A percentile compares a stretch with the other conserved stretches of the same genome.
Conservation (phyloP, 306 rosid genomes). For the Alnus glutinosa region DNA sequence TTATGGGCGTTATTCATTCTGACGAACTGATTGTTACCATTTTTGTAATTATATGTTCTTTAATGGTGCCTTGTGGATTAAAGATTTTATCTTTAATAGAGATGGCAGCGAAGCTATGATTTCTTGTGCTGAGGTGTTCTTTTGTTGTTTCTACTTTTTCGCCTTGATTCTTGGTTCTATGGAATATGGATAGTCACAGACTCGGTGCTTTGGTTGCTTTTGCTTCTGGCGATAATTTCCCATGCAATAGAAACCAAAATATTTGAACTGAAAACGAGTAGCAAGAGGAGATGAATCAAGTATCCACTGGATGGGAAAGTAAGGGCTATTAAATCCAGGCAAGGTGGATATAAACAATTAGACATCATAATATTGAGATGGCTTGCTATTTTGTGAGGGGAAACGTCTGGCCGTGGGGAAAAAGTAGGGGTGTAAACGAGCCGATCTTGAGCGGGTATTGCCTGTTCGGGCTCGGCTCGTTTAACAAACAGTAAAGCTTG, state of each 20-base stretch:
- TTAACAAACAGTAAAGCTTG: no score
- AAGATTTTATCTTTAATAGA: slow-evolving; percentile 49
- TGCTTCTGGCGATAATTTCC: not conserved
- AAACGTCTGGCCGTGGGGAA: no score
- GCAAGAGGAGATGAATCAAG: not conserved
- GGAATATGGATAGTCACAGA: not conserved
- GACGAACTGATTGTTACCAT: slow-evolving; percentile 40
- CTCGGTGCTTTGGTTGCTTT: not conserved
- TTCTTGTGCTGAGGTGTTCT: slow-evolving; percentile 24
- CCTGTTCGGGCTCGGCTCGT: no score
- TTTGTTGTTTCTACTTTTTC: not conserved
- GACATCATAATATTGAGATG: no score
- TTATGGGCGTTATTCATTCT: slow-evolving; percentile 43
- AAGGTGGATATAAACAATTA: not conserved
- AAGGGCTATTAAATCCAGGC: not conserved
- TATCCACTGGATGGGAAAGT: not conserved
- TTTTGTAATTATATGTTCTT: slow-evolving; percentile 69
- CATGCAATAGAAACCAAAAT: not conserved
- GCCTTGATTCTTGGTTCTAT: not conserved
- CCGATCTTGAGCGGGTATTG: no score
- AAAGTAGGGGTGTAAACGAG: no score
- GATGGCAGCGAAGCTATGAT: slow-evolving; percentile 40
- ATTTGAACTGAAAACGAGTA: not conserved
- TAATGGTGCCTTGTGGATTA: slow-evolving; percentile 44
- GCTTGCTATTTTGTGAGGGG: no score